phyloP scores from a whole-genome alignment of 2,329 filamentous ascomycete species.

The Karstenula rhodostoma region DNA sequence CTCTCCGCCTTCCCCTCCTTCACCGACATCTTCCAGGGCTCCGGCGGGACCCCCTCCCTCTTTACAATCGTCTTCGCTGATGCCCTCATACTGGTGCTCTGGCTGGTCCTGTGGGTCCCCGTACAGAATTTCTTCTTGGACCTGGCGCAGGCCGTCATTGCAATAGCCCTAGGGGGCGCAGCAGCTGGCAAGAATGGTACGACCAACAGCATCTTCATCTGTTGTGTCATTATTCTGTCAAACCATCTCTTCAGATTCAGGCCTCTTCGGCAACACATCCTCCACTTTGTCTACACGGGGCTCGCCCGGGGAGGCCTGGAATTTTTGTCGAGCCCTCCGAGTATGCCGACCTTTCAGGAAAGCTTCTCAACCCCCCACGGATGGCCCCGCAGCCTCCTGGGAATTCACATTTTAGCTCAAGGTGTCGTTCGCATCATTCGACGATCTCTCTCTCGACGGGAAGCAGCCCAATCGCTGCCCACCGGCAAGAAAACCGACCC shows the following conservation, averaged over 20 bases:
- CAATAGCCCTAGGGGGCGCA: constrained; percentile 86
- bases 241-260: constrained; percentile 64
- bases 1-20: constrained; percentile 79
- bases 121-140: constrained; percentile 89
- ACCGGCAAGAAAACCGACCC: constrained; percentile 62
- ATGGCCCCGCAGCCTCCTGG: constrained; percentile 73
- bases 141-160: constrained; percentile 91
- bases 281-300: constrained; percentile 50
- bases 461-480: constrained; percentile 42
- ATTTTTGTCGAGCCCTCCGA: constrained; percentile 49
- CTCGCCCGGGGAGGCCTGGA: constrained; percentile 52
- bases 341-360: constrained; percentile 45
- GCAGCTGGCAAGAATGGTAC: constrained; percentile 73
- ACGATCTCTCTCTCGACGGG: constrained; percentile 50
- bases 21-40: constrained; percentile 89
- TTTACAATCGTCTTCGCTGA: constrained; percentile 87
- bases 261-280: constrained; percentile 53
- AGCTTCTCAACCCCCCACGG: constrained; percentile 61
- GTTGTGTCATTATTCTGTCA: constrained; percentile 70
- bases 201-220: constrained; percentile 75
- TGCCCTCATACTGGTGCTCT: constrained; percentile 80
- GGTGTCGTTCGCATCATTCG: constrained; percentile 75
- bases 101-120: constrained; percentile 87
- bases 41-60: constrained; percentile 83
- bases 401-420: constrained; percentile 78